Base-by-base conservation (phyloP, 1,139 yeast species). In the Saccharomyces uvarum region DNA sequence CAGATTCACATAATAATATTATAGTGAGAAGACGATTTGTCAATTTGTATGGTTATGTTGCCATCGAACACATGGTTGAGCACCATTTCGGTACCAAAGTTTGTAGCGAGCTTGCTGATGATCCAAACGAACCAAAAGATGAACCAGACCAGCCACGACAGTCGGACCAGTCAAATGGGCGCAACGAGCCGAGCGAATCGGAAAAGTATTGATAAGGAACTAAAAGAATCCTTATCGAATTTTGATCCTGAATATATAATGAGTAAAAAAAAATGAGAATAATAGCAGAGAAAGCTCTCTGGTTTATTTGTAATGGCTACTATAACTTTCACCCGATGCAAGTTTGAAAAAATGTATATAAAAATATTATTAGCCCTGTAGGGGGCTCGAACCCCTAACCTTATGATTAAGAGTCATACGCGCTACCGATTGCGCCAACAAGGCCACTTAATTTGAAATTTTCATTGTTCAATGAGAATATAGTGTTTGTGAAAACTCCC, bases 21-120 rank as follows among this genome's bases (percentile, higher is more conserved):
- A 77, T 88, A 33, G 99, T 93, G 1, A 75, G 99, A 59, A 76
- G 99, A 63, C 74, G 91, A 57, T 93, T 88, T 74, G 84, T 96
- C 9, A 93, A 93, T 73, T 96, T 97, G 0, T 90, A 86, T 71
- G 99, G 99, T 1, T 91, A 98, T 97, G 90, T 88, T 0, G 97
- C 90, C 0, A 77, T 93, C 38, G 88, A 86, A 53, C 97, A 93
- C 70, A 64, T 93, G 59, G 88, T 86, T 0, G 72, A 77, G 16
- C 78, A 81, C 54, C 95, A 87, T 70, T 88, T 88, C 67, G 75
- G 75, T 24, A 33, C 38, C 2, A 54, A 54, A 41, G 60, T 63
- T 3, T 54, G 57, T 54, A 53, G 56, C 32, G 52, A 50, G 26
- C 55, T 53, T 26, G 49, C 54, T 6, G 26, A 48, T 16, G 26